phyloP scores from a whole-genome alignment of 129 eudicot species.

The Flaveria sonorensis region DNA sequence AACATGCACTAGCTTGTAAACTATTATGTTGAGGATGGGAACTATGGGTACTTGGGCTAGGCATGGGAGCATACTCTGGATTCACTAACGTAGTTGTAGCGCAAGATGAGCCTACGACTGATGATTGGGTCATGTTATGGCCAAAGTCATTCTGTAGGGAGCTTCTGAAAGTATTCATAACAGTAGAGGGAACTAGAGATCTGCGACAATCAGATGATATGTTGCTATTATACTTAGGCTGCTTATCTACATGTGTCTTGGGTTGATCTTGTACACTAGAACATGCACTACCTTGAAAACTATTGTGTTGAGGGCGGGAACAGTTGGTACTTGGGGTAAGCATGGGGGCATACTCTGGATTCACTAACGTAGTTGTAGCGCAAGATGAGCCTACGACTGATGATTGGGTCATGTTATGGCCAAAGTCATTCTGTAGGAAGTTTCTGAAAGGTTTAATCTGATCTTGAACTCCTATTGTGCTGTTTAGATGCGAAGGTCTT shows the following conservation, averaged over 20 bases:
- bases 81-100: constrained; percentile 71
- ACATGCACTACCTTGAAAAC: background rate
- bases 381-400: constrained; percentile 72
- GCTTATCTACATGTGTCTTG: constrained; percentile 33
- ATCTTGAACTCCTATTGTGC: constrained; percentile 47
- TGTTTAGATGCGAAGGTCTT: constrained; percentile 35
- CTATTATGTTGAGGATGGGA: constrained; percentile 33
- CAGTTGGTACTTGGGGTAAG: constrained; percentile 63
- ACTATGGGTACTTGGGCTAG: constrained; percentile 63
- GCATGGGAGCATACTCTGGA: constrained; percentile 68
- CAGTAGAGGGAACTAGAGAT: background rate
- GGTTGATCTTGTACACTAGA: constrained; percentile 16
- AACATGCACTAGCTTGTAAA: background rate
- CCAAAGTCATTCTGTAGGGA: constrained; percentile 67
- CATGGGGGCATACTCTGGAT: constrained; percentile 70
- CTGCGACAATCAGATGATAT: constrained; percentile 34
- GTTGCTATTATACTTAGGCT: constrained; percentile 27
- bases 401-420: constrained; percentile 70
- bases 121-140: constrained; percentile 73
- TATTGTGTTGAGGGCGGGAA: constrained; percentile 34
- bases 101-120: constrained; percentile 69
- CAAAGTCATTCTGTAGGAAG: constrained; percentile 69
- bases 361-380: constrained; percentile 68
- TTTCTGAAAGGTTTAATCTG: constrained; percentile 53
- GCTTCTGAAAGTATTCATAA: constrained; percentile 37